Base-by-base conservation (phyloP, 2,329 filamentous ascomycete genomes). In the Cadophora gregata region DNA sequence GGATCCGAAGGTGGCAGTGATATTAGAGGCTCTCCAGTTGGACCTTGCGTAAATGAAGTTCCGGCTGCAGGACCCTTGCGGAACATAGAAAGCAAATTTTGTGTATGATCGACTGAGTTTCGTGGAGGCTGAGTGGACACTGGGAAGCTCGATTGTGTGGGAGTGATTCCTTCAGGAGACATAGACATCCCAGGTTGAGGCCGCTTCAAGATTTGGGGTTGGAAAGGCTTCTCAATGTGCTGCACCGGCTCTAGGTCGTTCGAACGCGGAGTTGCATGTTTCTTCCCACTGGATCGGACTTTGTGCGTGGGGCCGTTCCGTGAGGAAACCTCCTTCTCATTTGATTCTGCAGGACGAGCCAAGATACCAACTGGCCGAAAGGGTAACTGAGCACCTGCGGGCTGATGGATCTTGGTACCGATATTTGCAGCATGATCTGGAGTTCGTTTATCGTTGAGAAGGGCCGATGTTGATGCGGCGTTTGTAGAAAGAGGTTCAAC, bases 151-250 rank as follows among this genome's bases (percentile, higher is more conserved):
- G 63, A 14, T 38, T 59, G 45, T 21, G 55, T 38, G 31, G 60
- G 47, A 12, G 55, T 47, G 61, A 38, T 42, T 47, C 75, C 72
- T 73, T 33, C 69, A 21, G 27, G 27, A 50, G 50, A 31, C 66
- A 33, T 77, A 71, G 62, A 78, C 69, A 65, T 75, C 70, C 68
- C 64, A 77, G 81, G 59, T 50, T 82, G 79, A 29, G 83, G 82
- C 3, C 84, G 82, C 67, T 83, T 84, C 21, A 86, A 73, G 29
- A 86, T 85, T 63, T 85, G 82, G 9, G 84, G 84, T 65, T 85
- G 83, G 69, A 85, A 86, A 14, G 80, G 77, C 69, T 82, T 85
- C 14, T 77, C 72, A 9, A 66, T 58, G 55, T 76, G 63, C 59
- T 55, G 50, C 56, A 59, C 21, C 12, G 29, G 25, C 10, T 58